Evolutionary conservation across 805 yeast genomes (phyloP).

Genomic region (Yamadazyma philogaea): DNA sequence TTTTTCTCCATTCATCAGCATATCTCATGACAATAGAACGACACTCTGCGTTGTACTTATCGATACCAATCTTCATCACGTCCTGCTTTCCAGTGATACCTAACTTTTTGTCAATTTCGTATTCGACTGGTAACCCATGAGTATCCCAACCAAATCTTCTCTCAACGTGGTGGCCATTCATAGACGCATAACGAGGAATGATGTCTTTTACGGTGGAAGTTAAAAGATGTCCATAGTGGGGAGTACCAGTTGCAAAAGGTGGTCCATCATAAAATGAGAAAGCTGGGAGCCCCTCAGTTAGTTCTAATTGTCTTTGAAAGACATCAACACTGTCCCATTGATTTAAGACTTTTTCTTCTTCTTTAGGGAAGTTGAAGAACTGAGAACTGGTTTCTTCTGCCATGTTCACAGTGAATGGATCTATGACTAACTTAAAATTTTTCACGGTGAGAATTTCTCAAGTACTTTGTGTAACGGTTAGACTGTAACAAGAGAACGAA

Average conservation of each 20-base stretch:
- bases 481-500: neutral
- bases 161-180: constrained; percentile 95
- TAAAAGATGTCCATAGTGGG: constrained; percentile 96
- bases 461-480: neutral
- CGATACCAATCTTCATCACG: constrained; percentile 91
- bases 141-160: constrained; percentile 99
- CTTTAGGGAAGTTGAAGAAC: constrained; percentile 74
- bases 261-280: constrained; percentile 98
- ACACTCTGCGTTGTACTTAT: constrained; percentile 90
- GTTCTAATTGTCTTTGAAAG: constrained; percentile 80
- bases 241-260: constrained; percentile 99
- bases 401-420: constrained; percentile 11
- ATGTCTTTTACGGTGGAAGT: constrained; percentile 97
- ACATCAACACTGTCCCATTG: constrained; percentile 92
- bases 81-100: constrained; percentile 93
- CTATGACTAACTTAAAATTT: constrained; percentile 8
- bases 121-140: constrained; percentile 98
- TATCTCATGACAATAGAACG: constrained; percentile 96
- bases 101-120: constrained; percentile 95
- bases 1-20: constrained; percentile 90
- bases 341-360: constrained; percentile 78
- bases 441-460: constrained; percentile 4
- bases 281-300: constrained; percentile 80
- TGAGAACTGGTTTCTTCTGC: constrained; percentile 16
- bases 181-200: constrained; percentile 95